Evolutionary conservation across 1,284 basidiomycete species (phyloP), one percentile per base, ranked within the genome.

Genomic region (Marasmius sp.): DNA sequence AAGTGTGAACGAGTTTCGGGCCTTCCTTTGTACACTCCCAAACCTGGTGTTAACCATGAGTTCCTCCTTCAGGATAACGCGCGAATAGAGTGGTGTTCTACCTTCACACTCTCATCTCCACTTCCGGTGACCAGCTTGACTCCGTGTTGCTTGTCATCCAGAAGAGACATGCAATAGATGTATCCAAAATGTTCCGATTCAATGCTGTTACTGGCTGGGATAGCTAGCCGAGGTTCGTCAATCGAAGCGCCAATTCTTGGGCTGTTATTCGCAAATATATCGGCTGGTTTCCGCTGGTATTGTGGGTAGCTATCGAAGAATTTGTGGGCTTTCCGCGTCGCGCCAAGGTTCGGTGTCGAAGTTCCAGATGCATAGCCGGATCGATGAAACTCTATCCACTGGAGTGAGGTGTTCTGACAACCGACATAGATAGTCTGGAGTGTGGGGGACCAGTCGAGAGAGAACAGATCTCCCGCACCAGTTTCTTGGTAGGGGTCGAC

Each of bases 181-280:
- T 98, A 98, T 10, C 96, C 96, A 73, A 88, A 95, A 74, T 98
- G 96, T 1, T 95, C 96, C 2, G 92, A 92, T 66, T 92, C 88
- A 38, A 94, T 80, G 18, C 93, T 88, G 66, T 92, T 91, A 58
- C 79, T 79, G 11, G 84, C 78, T 5, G 87, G 84, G 33, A 95
- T 86, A 60, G 84, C 79, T 18, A 91, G 70, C 14, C 74, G 67
- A 6, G 70, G 69, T 8, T 68, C 54, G 22, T 53, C 57, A 12
- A 74, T 70, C 43, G 73, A 71, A 50, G 77, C 77, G 14, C 71
- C 68, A n/a, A 71, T 65, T 18, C 69, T 64, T 7, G 70, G 68
- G 12, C 69, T 22, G 38, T 90, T 90, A 14, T 82, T 82, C 12
- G 89, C 86, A 56, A 81, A 74, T 11, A 87, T 74, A 68, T 89